A percentile compares a stretch with the other conserved stretches of the same genome.
Conservation (phyloP, 2,329 filamentous ascomycete genomes). For the Ascochyta lentis region DNA sequence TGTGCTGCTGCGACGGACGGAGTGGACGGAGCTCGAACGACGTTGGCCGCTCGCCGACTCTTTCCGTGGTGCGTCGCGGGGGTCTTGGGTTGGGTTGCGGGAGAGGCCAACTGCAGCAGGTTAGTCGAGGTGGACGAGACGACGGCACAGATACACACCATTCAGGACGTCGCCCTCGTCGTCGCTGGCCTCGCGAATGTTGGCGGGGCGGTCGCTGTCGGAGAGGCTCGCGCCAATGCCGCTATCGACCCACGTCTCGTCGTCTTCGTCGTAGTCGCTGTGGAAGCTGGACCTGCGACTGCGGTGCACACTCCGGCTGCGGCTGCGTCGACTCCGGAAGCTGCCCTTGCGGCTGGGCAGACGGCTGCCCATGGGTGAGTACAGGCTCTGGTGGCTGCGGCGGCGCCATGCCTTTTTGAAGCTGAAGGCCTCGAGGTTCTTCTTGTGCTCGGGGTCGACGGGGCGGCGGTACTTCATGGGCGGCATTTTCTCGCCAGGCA, state of each 20-base stretch:
- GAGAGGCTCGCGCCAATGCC: constrained; percentile 45
- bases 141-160: constrained; percentile 44
- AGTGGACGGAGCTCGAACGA: constrained; percentile 37
- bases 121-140: constrained; percentile 23
- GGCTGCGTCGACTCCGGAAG: constrained; percentile 39
- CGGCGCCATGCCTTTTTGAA: constrained; percentile 57
- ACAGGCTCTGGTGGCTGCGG: constrained; percentile 53
- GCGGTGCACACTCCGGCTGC: constrained; percentile 37
- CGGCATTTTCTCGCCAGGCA: constrained; percentile 60
- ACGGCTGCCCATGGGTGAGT: constrained; percentile 58
- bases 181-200: constrained; percentile 53
- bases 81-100: constrained; percentile 43
- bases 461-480: constrained; percentile 58
- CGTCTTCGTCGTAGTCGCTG: constrained; percentile 34
- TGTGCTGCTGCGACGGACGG: constrained; percentile 26
- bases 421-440: constrained; percentile 56
- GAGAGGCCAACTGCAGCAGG: constrained; percentile 42
- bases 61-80: constrained; percentile 34
- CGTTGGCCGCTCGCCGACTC: constrained; percentile 36
- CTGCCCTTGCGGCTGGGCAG: constrained; percentile 52
- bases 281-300: constrained; percentile 47
- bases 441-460: constrained; percentile 59
- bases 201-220: constrained; percentile 39
- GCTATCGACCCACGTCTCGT: constrained; percentile 48
- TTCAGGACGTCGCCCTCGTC: constrained; percentile 55